Percentiles rank a stretch among this genome's conserved stretches.
Evolutionary conservation across 192 early-diverging fungal genomes (phyloP).

Genomic region (Chytriomyces sp.): DNA sequence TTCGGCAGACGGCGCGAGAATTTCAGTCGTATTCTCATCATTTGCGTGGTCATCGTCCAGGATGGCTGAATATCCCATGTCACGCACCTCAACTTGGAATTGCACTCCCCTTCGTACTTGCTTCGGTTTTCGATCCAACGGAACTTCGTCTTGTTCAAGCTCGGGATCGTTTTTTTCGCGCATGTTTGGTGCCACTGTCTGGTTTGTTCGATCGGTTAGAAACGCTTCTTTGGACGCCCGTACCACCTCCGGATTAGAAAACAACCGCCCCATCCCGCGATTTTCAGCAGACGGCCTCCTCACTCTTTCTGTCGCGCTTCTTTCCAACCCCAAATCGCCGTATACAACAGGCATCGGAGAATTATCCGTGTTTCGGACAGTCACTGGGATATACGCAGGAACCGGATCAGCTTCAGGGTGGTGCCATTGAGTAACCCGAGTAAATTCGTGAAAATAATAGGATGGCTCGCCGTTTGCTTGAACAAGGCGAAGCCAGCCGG

Average conservation of each 20-base stretch:
- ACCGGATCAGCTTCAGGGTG: constrained; percentile 28
- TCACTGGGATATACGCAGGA: constrained; percentile 9
- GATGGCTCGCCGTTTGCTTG: constrained; percentile 1
- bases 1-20: background rate
- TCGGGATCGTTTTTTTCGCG: background rate
- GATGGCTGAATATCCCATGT: background rate
- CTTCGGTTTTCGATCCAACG: constrained; percentile 6
- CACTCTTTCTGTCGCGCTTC: constrained; percentile 6
- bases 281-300: background rate
- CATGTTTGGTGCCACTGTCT: background rate
- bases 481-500: constrained; percentile 26
- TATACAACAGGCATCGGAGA: background rate
- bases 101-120: background rate
- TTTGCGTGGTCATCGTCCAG: background rate
- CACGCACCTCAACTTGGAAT: background rate
- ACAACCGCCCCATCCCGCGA: background rate
- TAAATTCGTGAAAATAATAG: constrained; percentile 27
- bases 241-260: constrained; percentile 26
- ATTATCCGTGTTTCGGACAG: background rate
- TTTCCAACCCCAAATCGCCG: background rate
- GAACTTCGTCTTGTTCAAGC: background rate
- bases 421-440: constrained; percentile 27
- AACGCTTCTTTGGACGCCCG: background rate
- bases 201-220: background rate
- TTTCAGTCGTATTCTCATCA: background rate